These are phyloP conservation scores for Rhodotorula sp. DNA, from an alignment of 1,284 basidiomycete genomes.

Conservation along the genomic window DNA sequence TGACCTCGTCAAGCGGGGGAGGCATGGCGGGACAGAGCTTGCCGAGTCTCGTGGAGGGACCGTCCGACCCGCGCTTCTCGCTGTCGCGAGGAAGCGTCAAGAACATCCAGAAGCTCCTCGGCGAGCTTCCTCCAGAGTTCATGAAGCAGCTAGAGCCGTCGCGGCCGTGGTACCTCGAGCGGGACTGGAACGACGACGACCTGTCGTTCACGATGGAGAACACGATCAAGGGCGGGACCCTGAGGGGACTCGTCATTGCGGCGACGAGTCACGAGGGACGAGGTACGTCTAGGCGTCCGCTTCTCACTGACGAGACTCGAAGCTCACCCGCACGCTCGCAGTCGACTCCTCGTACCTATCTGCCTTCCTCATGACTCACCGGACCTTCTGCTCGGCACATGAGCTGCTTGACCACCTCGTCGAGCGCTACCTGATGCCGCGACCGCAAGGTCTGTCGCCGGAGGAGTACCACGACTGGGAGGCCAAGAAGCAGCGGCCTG, in stretches of 20 bases:
- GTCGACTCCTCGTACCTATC: slow-evolving; percentile 76
- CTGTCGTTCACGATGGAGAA: slow-evolving; percentile 80
- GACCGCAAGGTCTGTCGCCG: slow-evolving; percentile 66
- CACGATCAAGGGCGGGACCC: slow-evolving; percentile 77
- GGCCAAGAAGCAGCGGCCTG: slow-evolving; percentile 81
- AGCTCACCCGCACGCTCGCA: not conserved
- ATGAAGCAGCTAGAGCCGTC: slow-evolving; percentile 12
- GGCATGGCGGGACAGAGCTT: not conserved
- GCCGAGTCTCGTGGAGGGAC: not conserved
- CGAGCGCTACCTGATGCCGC: slow-evolving; percentile 73
- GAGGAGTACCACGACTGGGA: slow-evolving; percentile 77
- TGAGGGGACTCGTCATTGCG: slow-evolving; percentile 79
- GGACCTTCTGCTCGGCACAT: slow-evolving; percentile 84
- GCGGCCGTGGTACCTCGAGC: slow-evolving; percentile 56
- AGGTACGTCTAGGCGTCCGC: slow-evolving; percentile 13
- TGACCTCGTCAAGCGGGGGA: slow-evolving; percentile 9
- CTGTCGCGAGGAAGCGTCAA: slow-evolving; percentile 43
- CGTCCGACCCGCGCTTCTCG: slow-evolving; percentile 1
- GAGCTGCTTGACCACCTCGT: slow-evolving; percentile 84
- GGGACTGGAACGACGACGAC: slow-evolving; percentile 73
- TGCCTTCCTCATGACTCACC: slow-evolving; percentile 95
- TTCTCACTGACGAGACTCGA: not conserved
- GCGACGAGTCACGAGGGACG: slow-evolving; percentile 76
- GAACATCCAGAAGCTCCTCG: slow-evolving; percentile 73
- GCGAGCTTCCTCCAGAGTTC: slow-evolving; percentile 48